A percentile compares a stretch with the other conserved stretches of the same genome.
Conservation (phyloP, 371 early-diverging fungal species). For the Mortierella sp. region DNA sequence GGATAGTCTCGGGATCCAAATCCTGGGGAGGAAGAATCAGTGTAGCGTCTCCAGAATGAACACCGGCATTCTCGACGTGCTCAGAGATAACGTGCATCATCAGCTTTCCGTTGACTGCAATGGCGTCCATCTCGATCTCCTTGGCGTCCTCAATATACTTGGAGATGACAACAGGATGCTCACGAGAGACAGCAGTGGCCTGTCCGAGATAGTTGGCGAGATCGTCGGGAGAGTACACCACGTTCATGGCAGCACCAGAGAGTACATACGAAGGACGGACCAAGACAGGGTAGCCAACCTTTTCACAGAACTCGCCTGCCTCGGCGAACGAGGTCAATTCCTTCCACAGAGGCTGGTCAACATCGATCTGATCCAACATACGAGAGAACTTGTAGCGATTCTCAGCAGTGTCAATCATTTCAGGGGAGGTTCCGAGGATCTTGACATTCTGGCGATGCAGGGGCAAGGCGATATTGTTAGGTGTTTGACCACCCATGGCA, state of each 20-base stretch:
- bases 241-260: conserved; percentile 97
- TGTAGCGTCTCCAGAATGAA: conserved; percentile 96
- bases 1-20: conserved; percentile 70
- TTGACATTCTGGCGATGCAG: conserved; percentile 76
- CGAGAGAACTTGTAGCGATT: conserved; percentile 92
- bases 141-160: conserved; percentile 92
- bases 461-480: conserved; percentile 92
- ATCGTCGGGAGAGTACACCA: conserved; percentile 81
- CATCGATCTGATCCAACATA: conserved; percentile 87
- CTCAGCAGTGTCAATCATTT: conserved; percentile 91
- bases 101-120: conserved; percentile 86
- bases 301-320: conserved; percentile 80
- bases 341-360: conserved; percentile 96
- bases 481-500: conserved; percentile 91
- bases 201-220: conserved; percentile 77
- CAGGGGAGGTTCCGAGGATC: conserved; percentile 89
- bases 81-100: conserved; percentile 90
- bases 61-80: conserved; percentile 96
- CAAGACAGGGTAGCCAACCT: conserved; percentile 91
- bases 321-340: conserved; percentile 84
- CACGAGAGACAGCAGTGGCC: conserved; percentile 88
- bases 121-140: conserved; percentile 94
- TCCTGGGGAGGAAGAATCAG: conserved; percentile 87
- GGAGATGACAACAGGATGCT: conserved; percentile 93
- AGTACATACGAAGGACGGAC: conserved; percentile 95